Evolutionary conservation across 441 rosid genomes (phyloP).

Genomic region (Corymbia citriodora): DNA sequence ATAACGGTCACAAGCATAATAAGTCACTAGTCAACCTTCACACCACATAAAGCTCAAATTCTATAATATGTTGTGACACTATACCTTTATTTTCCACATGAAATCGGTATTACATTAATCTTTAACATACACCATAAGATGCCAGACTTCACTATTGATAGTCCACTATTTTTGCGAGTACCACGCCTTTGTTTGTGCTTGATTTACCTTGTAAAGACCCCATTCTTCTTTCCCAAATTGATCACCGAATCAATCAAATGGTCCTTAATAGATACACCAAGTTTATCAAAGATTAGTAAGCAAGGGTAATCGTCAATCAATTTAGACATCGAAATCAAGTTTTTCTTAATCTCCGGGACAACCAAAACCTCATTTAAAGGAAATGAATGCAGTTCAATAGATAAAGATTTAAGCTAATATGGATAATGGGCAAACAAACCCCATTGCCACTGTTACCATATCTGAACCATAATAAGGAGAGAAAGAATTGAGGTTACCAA

Average conservation of each 20-base stretch:
- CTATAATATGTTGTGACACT: too few species aligned
- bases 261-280: background rate
- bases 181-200: background rate
- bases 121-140: too few species aligned
- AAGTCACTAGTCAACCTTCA: too few species aligned
- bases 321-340: background rate
- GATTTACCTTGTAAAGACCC: background rate
- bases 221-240: background rate
- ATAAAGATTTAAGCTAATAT: background rate
- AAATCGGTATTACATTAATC: too few species aligned
- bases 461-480: background rate
- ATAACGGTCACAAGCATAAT: too few species aligned
- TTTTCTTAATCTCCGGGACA: background rate
- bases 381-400: background rate
- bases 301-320: background rate
- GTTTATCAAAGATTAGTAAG: background rate
- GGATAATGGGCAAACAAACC: background rate
- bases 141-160: background rate
- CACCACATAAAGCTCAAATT: too few species aligned
- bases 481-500: background rate
- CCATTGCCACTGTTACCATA: background rate
- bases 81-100: too few species aligned
- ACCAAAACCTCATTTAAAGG: background rate
- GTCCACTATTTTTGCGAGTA: background rate
- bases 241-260: rapidly evolving